A percentile compares a stretch with the other conserved stretches of the same genome.
Conservation (phyloP, 768 basidiomycete species). For the Mycena galopus region DNA sequence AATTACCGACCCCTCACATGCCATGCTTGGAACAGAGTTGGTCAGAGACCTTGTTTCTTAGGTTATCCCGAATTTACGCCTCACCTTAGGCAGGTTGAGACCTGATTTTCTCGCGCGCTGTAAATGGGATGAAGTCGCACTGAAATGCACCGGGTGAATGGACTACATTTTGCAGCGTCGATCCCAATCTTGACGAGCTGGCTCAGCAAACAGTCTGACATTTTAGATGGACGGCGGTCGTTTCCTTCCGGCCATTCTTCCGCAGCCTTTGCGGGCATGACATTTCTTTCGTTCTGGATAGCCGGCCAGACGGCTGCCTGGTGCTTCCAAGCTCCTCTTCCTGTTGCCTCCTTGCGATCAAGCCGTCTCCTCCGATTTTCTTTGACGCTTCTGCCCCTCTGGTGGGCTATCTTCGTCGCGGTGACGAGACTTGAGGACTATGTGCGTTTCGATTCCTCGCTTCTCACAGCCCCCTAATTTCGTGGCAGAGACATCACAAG, state of each 20-base stretch:
- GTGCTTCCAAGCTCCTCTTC: slow-evolving; percentile 59
- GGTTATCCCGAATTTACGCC: slow-evolving; percentile 26
- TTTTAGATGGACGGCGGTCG: slow-evolving; percentile 68
- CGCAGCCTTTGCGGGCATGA: slow-evolving; percentile 75
- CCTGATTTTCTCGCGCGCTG: slow-evolving; percentile 79
- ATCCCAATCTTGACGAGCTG: slow-evolving; percentile 12
- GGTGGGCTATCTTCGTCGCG: slow-evolving; percentile 72
- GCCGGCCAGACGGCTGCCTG: slow-evolving; percentile 75
- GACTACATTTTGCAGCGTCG: neutral
- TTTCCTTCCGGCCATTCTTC: slow-evolving; percentile 82
- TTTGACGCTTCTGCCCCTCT: slow-evolving; percentile 66
- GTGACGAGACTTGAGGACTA: slow-evolving; percentile 75
- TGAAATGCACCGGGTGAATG: slow-evolving; percentile 69
- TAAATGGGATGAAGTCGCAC: slow-evolving; percentile 62
- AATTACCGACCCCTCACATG: slow-evolving; percentile 53
- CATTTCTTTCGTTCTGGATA: slow-evolving; percentile 70
- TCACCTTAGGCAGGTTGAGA: slow-evolving; percentile 61
- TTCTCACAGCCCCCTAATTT: slow-evolving; percentile 13
- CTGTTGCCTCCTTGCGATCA: slow-evolving; percentile 51
- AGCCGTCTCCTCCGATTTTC: slow-evolving; percentile 62
- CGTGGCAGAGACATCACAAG: slow-evolving; percentile 70
- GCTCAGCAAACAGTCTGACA: slow-evolving; percentile 48
- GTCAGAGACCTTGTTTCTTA: slow-evolving; percentile 46
- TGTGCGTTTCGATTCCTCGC: slow-evolving; percentile 53
- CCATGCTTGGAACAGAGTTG: slow-evolving; percentile 67